These are phyloP conservation scores for Lactifluus echinatus DNA, from an alignment of 768 basidiomycete genomes.

Conservation along the genomic window DNA sequence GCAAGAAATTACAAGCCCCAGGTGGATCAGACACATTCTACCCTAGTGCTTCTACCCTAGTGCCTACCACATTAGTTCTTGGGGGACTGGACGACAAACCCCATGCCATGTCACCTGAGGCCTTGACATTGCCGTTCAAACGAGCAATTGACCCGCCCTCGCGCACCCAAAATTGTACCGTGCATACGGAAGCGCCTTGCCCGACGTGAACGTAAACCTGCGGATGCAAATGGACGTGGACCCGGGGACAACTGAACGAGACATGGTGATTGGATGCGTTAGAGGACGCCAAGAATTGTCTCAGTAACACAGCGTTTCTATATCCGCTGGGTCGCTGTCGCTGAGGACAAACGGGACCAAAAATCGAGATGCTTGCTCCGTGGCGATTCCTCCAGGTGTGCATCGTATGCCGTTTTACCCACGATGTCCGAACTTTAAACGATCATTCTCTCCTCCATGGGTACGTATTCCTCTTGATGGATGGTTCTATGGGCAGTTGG, in stretches of 20 bases:
- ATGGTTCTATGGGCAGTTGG: neutral
- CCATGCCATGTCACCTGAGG: no score
- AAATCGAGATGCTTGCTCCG: slow-evolving; percentile 75
- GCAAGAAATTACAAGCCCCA: slow-evolving; percentile 59
- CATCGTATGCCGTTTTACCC: slow-evolving; percentile 87
- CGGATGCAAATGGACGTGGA: slow-evolving; percentile 30
- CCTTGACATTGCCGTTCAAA: slow-evolving; percentile 66
- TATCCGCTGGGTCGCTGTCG: slow-evolving; percentile 77
- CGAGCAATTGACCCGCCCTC: slow-evolving; percentile 71
- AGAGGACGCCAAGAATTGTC: slow-evolving; percentile 18
- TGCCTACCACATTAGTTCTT: slow-evolving; percentile 60
- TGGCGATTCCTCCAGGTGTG: slow-evolving; percentile 35
- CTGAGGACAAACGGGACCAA: slow-evolving; percentile 67
- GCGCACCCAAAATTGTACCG: slow-evolving; percentile 62
- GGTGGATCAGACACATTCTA: slow-evolving; percentile 58
- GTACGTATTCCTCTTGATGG: slow-evolving; percentile 32
- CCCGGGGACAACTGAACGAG: neutral
- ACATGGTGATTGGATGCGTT: slow-evolving; percentile 15
- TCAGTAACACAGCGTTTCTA: slow-evolving; percentile 26
- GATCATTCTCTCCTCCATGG: slow-evolving; percentile 77
- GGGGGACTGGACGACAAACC: slow-evolving; percentile 62
- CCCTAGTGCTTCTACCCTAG: no score
- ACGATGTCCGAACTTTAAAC: slow-evolving; percentile 86
- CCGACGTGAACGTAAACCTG: slow-evolving; percentile 27
- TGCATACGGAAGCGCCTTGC: slow-evolving; percentile 80